Base-by-base conservation (phyloP, 352 stramenopile genomes). In the Aphanomyces stellatus region DNA sequence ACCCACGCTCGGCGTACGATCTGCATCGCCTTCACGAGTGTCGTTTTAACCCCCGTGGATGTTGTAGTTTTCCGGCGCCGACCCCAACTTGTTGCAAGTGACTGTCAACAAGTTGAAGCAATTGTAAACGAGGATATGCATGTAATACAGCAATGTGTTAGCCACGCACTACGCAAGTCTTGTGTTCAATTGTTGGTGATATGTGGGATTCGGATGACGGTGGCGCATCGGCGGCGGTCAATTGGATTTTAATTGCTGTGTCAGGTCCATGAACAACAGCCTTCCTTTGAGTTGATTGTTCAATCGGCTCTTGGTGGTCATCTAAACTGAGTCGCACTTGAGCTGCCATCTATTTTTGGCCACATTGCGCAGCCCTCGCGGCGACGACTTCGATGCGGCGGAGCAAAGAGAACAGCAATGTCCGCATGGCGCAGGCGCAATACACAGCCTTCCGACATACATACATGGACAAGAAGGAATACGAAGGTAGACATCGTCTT, bases 31-130 rank as follows among this genome's bases (percentile, higher is more conserved):
- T 28, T 5, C 8, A 7, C n/a, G 25, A 4, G 1, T 7, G 3
- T 53, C 6, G 1, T 15, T 27, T 64, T 3, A 63, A 30, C 17
- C 11, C 48, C 22, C 35, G 24, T 22, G 35, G 2, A 4, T n/a
- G 46, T 37, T 1, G 0, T 53, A 91, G 86, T 95, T 95, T 77
- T 85, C 82, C n/a, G 86, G 86, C 60, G 86, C 84, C 17, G 86
- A 95, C 51, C 82, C 92, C 67, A 67, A 76, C 28, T 74, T 92
- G 34, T 65, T 95, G 55, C 82, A 79, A 53, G 77, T 74, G 19
- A 88, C 89, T 72, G 74, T 89, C 55, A 79, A 87, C 69, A 74
- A 92, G 69, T 70, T 95, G 49, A 88, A 78, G 64, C 74, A 88
- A n/a, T 62, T 90, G 48, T 92, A 84, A 55, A 11, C n/a, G n/a